A percentile compares a stretch with the other conserved stretches of the same genome.
These are phyloP conservation scores for Botrytis porri DNA, from an alignment of 2,329 filamentous ascomycete species.

Conservation along the genomic window DNA sequence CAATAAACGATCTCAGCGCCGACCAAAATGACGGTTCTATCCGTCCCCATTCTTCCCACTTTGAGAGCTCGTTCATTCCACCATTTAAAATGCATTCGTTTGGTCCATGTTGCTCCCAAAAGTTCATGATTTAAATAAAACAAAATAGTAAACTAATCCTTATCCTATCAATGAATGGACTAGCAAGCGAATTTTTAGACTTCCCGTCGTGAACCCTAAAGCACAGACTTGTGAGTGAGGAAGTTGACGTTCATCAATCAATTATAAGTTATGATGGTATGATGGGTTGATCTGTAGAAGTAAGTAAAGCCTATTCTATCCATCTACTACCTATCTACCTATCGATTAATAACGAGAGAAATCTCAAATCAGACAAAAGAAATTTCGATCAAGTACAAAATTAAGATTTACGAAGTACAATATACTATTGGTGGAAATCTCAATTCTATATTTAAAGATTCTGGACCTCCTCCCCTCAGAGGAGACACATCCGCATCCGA, in stretches of 20 bases:
- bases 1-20: neutral
- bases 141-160: neutral
- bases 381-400: neutral
- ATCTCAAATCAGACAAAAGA: neutral
- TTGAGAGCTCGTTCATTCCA: neutral
- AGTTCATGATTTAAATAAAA: neutral
- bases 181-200: neutral
- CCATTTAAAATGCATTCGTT: neutral
- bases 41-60: neutral
- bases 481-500: neutral
- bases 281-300: neutral
- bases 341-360: neutral
- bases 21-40: neutral
- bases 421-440: neutral
- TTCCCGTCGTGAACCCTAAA: neutral
- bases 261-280: neutral
- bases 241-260: neutral
- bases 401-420: neutral
- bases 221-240: neutral
- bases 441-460: neutral
- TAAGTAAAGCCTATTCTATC: neutral
- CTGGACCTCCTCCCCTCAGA: neutral
- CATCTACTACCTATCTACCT: neutral
- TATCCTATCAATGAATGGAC: neutral
- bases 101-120: neutral